Evolutionary conservation across 495 filamentous ascomycete species (phyloP), one percentile per base, ranked within the genome.

Genomic region (Talaromyces ruber): DNA sequence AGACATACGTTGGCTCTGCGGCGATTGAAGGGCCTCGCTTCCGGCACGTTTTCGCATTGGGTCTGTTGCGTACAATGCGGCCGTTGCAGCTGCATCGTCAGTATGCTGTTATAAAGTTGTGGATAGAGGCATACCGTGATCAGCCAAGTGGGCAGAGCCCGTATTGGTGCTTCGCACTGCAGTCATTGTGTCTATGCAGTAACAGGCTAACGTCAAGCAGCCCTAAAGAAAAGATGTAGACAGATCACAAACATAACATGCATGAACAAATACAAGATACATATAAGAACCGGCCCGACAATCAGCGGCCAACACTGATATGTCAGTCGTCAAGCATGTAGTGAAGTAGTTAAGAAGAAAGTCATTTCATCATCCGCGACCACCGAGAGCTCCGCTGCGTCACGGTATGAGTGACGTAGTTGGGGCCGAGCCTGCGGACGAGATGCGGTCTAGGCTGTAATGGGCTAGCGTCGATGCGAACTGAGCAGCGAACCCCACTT

Each of bases 41-140:
- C 72, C 62, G 14, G 73, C 67, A 58, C 75, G 62, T 64, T 70
- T 74, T 59, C 75, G 72, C 71, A 76, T 71, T 16, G 74, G 72
- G 60, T 76, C 73, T 2, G 77, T 80, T 30, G 76, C 81, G 68
- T 80, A 82, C 1, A 82, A 70, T 12, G 81, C 81, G 67, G 81
- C 81, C 12, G 79, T 81, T 14, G 81, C 79, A 67, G 81, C 81
- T 83, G 60, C 47, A n/a, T 6, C 11, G 18, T 50, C 43, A 50
- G 26, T 51, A 55, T 21, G 5, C 1, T 9, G n/a, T 37, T 18
- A 28, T 3, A 24, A 37, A 18, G 22, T 22, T 21, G 21, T 25
- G 12, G 37, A 70, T 66, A 79, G 73, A 34, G 34, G 26, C 57
- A 72, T 67, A 79, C 76, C 76, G 65, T 79, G 75, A 62, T 78